These are phyloP conservation scores for Colletotrichum abscissum DNA, from an alignment of 2,329 filamentous ascomycete species.

Conservation along the genomic window DNA sequence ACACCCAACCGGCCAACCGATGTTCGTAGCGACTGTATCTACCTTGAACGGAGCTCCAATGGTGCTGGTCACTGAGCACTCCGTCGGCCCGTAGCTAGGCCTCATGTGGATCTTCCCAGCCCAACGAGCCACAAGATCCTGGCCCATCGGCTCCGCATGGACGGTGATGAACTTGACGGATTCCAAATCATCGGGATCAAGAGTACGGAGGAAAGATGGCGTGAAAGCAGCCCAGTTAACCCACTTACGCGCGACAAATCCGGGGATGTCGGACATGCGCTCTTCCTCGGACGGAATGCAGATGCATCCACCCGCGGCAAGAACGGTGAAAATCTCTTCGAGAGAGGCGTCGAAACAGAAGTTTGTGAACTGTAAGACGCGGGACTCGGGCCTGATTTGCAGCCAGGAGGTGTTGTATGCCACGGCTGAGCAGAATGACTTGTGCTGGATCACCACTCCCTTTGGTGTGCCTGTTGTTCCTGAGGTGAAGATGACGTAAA, in stretches of 20 bases:
- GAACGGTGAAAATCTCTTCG: conserved; percentile 61
- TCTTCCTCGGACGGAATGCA: conserved; percentile 51
- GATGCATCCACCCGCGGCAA: conserved; percentile 59
- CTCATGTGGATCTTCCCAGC: conserved; percentile 36
- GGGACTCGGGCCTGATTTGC: conserved; percentile 14
- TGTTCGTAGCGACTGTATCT: conserved; percentile 15
- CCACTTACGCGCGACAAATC: conserved; percentile 60
- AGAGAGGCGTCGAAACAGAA: conserved; percentile 66
- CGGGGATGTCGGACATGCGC: conserved; percentile 57
- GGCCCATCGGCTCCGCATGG: conserved; percentile 41
- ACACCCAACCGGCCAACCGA: conserved; percentile 41
- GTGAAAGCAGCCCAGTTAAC: conserved; percentile 67
- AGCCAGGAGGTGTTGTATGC: conserved; percentile 2
- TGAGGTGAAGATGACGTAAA: conserved; percentile 62
- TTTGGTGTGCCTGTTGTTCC: conserved; percentile 63
- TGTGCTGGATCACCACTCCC: conserved; percentile 55
- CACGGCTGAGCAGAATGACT: conserved; percentile 39
- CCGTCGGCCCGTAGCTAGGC: conserved; percentile 43
- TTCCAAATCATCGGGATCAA: conserved; percentile 50
- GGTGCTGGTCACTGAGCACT: conserved; percentile 36
- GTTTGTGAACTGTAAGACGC: conserved; percentile 56
- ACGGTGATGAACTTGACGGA: conserved; percentile 50
- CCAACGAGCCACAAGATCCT: conserved; percentile 39
- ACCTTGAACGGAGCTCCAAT: conserved; percentile 46
- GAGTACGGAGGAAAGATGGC: conserved; percentile 62